Evolutionary conservation across 2,329 filamentous ascomycete genomes (phyloP), one percentile per base, ranked within the genome.

Genomic region (Penicillium sp.): DNA sequence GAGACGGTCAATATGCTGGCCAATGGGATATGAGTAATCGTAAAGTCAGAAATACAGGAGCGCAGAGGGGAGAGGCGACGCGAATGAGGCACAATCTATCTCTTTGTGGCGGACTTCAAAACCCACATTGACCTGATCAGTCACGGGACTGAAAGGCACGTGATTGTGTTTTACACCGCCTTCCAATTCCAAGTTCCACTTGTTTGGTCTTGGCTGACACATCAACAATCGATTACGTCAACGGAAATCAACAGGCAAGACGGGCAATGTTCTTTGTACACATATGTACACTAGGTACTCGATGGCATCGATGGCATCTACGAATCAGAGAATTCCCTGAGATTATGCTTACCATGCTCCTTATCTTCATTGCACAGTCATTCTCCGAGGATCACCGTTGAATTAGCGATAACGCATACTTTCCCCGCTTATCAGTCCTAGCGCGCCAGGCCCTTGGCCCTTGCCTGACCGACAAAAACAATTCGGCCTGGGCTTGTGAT

Each of bases 21-120:
- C 31, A 36, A 40, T 34, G 33, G 11, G 16, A 51, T 53, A 56
- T 50, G 53, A 60, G 55, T 46, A 45, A 61, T 56, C 55, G 56
- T 54, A 57, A 36, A 50, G 50, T 48, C 46, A 23, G 36, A 41
- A 31, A 46, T 47, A 49, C 49, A 55, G 53, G 31, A 61, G 54
- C 52, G 38, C 41, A 53, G 54, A 55, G 31, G 33, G n/a, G 52
- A 55, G 33, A 51, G 51, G 49, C 50, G 48, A 41, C 55, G 64
- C 61, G 60, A 61, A 64, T 61, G 59, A 60, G 64, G 64, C 67
- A 69, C 65, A 70, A 67, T 70, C 59, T 54, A 61, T 71, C 69
- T 57, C 69, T 69, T 73, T 72, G 71, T 73, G 71, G 69, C 69
- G 69, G 70, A 53, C 67, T 68, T 48, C 70, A 73, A 74, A 74